A percentile compares a stretch with the other conserved stretches of the same genome.
phyloP scores from a whole-genome alignment of 345 rosid genomes.

The Rhizophora mangle region DNA sequence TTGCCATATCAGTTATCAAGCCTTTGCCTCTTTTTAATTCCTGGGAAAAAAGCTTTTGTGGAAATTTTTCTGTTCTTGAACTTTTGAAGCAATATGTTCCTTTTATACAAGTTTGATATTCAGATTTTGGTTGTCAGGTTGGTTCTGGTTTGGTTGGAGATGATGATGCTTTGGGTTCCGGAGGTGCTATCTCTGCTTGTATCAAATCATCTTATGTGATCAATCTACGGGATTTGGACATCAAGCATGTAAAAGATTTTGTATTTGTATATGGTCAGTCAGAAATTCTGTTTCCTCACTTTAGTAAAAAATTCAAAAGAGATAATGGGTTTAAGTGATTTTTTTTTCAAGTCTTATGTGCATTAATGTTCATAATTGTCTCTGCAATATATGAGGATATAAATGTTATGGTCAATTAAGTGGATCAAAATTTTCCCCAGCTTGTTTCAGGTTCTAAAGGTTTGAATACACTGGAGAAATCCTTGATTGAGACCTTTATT shows the following conservation, averaged over 20 bases:
- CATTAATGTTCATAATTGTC: no score
- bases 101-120: neutral
- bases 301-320: neutral
- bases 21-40: neutral
- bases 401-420: neutral
- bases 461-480: neutral
- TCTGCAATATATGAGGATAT: neutral
- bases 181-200: constrained; percentile 62
- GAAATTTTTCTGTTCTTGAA: neutral
- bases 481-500: neutral
- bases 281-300: neutral
- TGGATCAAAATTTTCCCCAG: neutral
- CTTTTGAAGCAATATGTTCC: neutral
- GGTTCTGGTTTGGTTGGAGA: constrained; percentile 88
- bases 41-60: no score
- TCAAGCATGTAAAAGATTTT: constrained; percentile 93
- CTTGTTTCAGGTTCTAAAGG: neutral
- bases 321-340: neutral
- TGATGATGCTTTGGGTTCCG: constrained; percentile 67
- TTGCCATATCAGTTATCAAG: neutral
- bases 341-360: neutral
- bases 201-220: constrained; percentile 84
- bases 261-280: constrained; percentile 84
- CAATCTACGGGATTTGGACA: constrained; percentile 75
- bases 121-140: constrained; percentile 40